phyloP scores from a whole-genome alignment of 2,329 filamentous ascomycete genomes.

The Pestalotiopsis sp. region DNA sequence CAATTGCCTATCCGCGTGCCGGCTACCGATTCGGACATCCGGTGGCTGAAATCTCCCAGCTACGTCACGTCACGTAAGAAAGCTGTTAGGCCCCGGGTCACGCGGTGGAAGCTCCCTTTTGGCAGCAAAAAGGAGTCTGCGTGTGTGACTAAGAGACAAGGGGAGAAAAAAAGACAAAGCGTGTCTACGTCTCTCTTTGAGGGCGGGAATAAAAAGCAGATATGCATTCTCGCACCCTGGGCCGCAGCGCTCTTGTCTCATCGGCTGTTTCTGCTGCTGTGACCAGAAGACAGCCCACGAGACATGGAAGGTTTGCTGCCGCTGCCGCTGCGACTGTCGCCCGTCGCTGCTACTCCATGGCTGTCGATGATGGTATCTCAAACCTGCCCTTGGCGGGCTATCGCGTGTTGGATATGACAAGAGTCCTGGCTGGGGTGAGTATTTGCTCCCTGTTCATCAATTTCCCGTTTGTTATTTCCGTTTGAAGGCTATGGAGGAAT shows the following conservation, averaged over 20 bases:
- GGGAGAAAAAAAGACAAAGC: background rate
- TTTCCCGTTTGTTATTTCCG: constrained; percentile 13
- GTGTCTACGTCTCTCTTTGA: background rate
- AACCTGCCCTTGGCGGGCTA: constrained; percentile 77
- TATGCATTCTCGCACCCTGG: constrained; percentile 6
- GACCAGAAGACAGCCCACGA: background rate
- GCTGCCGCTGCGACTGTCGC: constrained; percentile 1
- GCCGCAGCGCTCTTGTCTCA: background rate
- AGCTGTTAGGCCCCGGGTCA: background rate
- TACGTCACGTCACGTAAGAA: constrained; percentile 5
- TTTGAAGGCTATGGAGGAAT: background rate
- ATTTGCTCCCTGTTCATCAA: constrained; percentile 4
- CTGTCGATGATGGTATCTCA: constrained; percentile 26
- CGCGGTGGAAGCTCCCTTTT: background rate
- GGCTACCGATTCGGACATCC: constrained; percentile 6
- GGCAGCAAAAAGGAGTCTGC: background rate
- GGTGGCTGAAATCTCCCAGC: constrained; percentile 3
- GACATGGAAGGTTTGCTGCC: constrained; percentile 9
- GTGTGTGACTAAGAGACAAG: constrained; percentile 1
- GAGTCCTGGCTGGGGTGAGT: constrained; percentile 89
- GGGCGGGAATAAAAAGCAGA: background rate
- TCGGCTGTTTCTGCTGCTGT: constrained; percentile 1
- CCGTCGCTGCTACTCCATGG: constrained; percentile 26
- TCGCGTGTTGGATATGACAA: constrained; percentile 92
- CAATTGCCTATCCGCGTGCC: background rate